Evolutionary conservation across 495 filamentous ascomycete species (phyloP), one percentile per base, ranked within the genome.

Genomic region (Aspergillus leporis): DNA sequence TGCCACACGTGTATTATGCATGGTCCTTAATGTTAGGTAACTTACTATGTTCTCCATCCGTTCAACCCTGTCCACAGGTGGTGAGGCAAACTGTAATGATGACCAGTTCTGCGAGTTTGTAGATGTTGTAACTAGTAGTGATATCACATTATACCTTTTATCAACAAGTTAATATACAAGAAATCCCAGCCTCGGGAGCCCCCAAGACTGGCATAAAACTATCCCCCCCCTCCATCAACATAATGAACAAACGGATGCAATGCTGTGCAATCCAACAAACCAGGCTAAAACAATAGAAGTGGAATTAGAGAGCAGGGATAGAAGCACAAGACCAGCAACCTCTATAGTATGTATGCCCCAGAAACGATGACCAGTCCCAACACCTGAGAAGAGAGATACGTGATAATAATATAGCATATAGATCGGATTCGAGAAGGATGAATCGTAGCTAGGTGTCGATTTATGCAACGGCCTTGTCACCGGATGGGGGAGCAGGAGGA

Each of bases 341-440:
- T 77, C 71, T 77, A 77, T 77, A 71, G 67, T 62, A 74, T 74
- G 67, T 62, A 74, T 74, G 74, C 70, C 68, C 74, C 73, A 66
- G 67, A 71, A 53, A 70, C 69, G 66, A 62, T 59, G 70, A 64
- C 69, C 65, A 64, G 64, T 68, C 72, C 74, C 60, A 77, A 79
- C 75, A 75, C 75, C 74, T 67, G 69, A 75, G 76, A 73, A 78
- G 70, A 77, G 73, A 76, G 70, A 77, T 59, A 64, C 63, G 65
- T 69, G 59, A 66, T 65, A 67, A 66, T 71, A 66, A 68, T 69
- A 66, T 72, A 71, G 60, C 63, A 62, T 66, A 65, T 61, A 64
- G 65, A 61, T 59, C 53, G 57, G 56, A 52, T 36, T 53, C 25
- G 21, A 16, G n/a, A 38, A 58, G n/a, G 34, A 56, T 49, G 61